A percentile compares a stretch with the other conserved stretches of the same genome.
phyloP scores from a whole-genome alignment of 192 early-diverging fungal genomes.

The Backusella mclennaniae region DNA sequence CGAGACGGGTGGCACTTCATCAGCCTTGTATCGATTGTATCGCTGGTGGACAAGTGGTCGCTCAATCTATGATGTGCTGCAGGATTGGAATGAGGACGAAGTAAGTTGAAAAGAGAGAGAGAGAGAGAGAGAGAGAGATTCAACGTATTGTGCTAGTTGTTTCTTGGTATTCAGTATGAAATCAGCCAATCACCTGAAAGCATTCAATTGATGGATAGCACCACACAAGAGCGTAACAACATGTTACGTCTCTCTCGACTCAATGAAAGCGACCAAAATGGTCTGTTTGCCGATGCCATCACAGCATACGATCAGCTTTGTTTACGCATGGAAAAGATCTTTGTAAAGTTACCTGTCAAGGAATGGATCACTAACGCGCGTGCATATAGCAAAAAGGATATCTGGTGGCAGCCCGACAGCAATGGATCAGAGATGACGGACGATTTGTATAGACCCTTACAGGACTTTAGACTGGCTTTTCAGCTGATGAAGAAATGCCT shows the following conservation, averaged over 20 bases:
- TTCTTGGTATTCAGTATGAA: conserved; percentile 48
- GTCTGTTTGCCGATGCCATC: conserved; percentile 10
- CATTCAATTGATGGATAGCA: conserved; percentile 5
- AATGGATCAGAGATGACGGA: conserved; percentile 40
- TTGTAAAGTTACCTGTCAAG: conserved; percentile 42
- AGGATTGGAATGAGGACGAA: conserved; percentile 55
- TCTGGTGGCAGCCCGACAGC: conserved; percentile 43
- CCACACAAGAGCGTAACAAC: background rate
- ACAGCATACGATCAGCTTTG: conserved; percentile 30
- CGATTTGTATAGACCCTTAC: conserved; percentile 49
- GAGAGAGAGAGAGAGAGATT: background rate
- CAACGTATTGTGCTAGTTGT: conserved; percentile 39
- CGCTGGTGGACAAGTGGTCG: conserved; percentile 52
- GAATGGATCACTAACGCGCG: conserved; percentile 45
- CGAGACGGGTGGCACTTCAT: conserved; percentile 30
- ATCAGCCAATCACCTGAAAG: conserved; percentile 26
- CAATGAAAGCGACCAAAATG: background rate
- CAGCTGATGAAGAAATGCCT: conserved; percentile 37
- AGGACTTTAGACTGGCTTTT: conserved; percentile 38
- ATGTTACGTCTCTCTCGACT: background rate
- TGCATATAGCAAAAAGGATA: conserved; percentile 42
- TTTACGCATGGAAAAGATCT: conserved; percentile 42
- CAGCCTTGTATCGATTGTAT: conserved; percentile 48
- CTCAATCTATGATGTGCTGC: conserved; percentile 39
- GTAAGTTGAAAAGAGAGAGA: conserved; percentile 29